A percentile compares a stretch with the other conserved stretches of the same genome.
Evolutionary conservation across 2,329 filamentous ascomycete genomes (phyloP).

Genomic region (Periglandula ipomoeae): DNA sequence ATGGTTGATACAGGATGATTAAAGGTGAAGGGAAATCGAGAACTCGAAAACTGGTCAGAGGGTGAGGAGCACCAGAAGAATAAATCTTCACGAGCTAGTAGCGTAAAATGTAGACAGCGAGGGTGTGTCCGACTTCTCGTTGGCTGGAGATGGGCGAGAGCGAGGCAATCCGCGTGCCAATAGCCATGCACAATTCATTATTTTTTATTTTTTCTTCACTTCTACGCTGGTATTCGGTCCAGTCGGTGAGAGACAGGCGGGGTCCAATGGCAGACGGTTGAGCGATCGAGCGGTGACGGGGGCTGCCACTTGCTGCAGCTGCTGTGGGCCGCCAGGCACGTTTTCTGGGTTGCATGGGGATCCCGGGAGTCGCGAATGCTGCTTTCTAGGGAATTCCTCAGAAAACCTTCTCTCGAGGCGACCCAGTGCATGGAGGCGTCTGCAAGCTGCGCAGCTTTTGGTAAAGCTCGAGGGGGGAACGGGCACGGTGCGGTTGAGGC

Average conservation of each 20-base stretch:
- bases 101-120: background rate
- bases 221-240: background rate
- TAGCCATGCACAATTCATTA: background rate
- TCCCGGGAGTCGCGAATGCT: background rate
- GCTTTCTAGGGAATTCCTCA: background rate
- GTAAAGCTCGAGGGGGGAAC: background rate
- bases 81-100: conserved; percentile 4
- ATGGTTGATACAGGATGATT: too few relatives aligned
- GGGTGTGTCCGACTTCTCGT: background rate
- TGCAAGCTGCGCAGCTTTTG: background rate
- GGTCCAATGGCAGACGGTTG: conserved; percentile 11
- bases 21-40: background rate
- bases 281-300: conserved; percentile 14
- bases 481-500: background rate
- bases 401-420: background rate
- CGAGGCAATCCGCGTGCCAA: background rate
- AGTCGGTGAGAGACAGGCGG: conserved; percentile 5
- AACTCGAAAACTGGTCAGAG: background rate
- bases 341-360: conserved; percentile 4
- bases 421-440: background rate
- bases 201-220: background rate
- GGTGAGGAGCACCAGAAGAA: background rate
- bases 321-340: conserved; percentile 8
- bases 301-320: conserved; percentile 4
- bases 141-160: background rate